Evolutionary conservation across 768 basidiomycete genomes (phyloP).

Genomic region (Lentinus brumalis): DNA sequence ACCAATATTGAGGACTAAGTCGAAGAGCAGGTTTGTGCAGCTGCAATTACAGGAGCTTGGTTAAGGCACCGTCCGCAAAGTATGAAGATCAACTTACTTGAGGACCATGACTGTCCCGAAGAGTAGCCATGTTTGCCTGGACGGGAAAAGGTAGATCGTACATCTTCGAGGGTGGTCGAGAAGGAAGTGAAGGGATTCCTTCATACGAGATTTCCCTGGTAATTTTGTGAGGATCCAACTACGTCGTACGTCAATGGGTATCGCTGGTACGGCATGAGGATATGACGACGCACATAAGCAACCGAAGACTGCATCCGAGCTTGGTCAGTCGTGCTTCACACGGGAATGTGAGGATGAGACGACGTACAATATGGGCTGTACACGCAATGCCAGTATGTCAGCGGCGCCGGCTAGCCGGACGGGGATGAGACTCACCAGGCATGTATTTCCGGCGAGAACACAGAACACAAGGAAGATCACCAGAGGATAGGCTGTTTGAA

Average conservation of each 20-base stretch:
- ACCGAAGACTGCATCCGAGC: conserved; percentile 60
- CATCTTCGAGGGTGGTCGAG: conserved; percentile 93
- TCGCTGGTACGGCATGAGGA: conserved; percentile 30
- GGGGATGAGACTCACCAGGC: conserved; percentile 42
- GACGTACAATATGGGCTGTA: conserved; percentile 82
- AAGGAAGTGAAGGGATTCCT: conserved; percentile 85
- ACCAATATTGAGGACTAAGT: conserved; percentile 85
- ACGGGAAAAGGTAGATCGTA: conserved; percentile 87
- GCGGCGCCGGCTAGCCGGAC: not conserved
- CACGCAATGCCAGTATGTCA: not conserved
- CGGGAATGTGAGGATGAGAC: conserved; percentile 4
- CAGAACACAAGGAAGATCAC: conserved; percentile 43
- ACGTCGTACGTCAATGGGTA: conserved; percentile 10
- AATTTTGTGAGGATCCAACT: conserved; percentile 78
- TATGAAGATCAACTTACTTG: conserved; percentile 52
- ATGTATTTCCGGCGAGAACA: conserved; percentile 59
- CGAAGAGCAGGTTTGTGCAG: conserved; percentile 68
- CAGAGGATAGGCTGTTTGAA: conserved; percentile 49
- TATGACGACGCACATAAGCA: conserved; percentile 68
- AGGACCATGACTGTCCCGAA: conserved; percentile 63
- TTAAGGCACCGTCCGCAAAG: not conserved
- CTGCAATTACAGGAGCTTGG: conserved; percentile 48
- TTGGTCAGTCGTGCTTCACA: no score
- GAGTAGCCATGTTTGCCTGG: conserved; percentile 92
- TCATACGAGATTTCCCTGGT: conserved; percentile 54